Evolutionary conservation across 257 asterid genomes (phyloP), one percentile per base, ranked within the genome.

Genomic region (Datura wrightii): DNA sequence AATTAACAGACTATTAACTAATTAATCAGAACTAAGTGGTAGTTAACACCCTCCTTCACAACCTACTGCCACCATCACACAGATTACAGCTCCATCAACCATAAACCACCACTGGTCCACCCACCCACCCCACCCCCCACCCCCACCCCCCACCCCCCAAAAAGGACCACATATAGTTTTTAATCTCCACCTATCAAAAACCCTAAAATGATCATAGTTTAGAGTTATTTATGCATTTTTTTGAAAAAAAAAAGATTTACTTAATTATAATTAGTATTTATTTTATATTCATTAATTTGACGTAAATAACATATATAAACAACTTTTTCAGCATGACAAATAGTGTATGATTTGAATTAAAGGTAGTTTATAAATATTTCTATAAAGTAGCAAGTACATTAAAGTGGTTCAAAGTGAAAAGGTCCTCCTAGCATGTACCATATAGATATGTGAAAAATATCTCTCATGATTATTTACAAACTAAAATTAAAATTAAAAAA

Each of bases 361-460:
- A 39, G 52, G 36, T n/a, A 41, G 66, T n/a, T 59, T 19, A 69
- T 69, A 8, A 41, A 69, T 41, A 41, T 41, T 41, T 31, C 1
- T 13, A 36, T 31, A 39, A 67, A 76, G 59, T 76, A 76, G 6
- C 60, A 76, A 24, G 82, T 50, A 50, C 24, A 19, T 50, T 78
- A 78, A 78, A 78, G 82, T 31, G 58, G 63, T 78, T 31, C 44
- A 34, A 76, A 78, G 60, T 78, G 63, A 50, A 76, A 31, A 31
- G 63, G 41, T 76, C 58, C 46, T 31, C 31, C 48, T 46, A 44
- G 46, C 74, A 81, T 60, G 70, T 80, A 41, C 72, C 74, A 60
- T 19, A 41, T 13, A 58, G 1, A 24, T 24, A 24, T 24, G 31
- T 24, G 31, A 24, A 24, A 24, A 24, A 24, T 24, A 24, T 24